Base-by-base conservation (phyloP, 257 asterid genomes). In the Petrea volubilis region DNA sequence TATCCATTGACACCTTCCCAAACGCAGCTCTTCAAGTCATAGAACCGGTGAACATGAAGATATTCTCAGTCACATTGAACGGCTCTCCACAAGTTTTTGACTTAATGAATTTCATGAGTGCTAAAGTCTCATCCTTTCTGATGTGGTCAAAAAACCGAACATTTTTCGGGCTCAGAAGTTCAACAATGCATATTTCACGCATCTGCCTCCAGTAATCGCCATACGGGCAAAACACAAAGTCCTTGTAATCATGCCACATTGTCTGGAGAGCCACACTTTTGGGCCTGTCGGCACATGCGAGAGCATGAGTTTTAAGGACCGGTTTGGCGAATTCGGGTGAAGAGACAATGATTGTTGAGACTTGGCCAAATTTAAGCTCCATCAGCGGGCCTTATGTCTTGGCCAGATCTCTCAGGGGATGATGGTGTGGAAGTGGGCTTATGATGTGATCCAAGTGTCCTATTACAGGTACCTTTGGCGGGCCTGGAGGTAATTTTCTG, bases 151-250 rank as follows among this genome's bases (percentile, higher is more conserved):
- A 78, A 14, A 78, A 78, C 9, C 78, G 68, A 33, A 78, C 75
- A 21, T 78, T 78, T 60, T 72, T 78, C 2, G 78, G 55, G 21
- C 78, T 78, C 51, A 78, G 41, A 60, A 78, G 60, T 63, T 78
- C 78, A 27, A 60, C 0, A 15, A 44, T 67, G 51, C 74, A 77
- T 50, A 72, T 72, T 29, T 33, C 72, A 21, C 75, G 72, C 82
- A 78, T 72, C 75, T 78, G 82, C 53, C 31, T 60, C 82, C 82
- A 72, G 72, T 78, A 78, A 9, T 72, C 75, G 8, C 82, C 82
- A 1, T 78, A 78, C 0, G 78, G 72, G 68, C 76, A 68, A 57
- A 77, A 80, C 7, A 49, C 75, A 0, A 77, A 51, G 28, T 77
- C 83, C 5, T 60, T 63, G 31, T 52, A 49, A 31, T 77, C 67